These are phyloP conservation scores for Paramecium pentaurelia DNA, from an alignment of 73 alveolate genomes.

Conservation along the genomic window DNA sequence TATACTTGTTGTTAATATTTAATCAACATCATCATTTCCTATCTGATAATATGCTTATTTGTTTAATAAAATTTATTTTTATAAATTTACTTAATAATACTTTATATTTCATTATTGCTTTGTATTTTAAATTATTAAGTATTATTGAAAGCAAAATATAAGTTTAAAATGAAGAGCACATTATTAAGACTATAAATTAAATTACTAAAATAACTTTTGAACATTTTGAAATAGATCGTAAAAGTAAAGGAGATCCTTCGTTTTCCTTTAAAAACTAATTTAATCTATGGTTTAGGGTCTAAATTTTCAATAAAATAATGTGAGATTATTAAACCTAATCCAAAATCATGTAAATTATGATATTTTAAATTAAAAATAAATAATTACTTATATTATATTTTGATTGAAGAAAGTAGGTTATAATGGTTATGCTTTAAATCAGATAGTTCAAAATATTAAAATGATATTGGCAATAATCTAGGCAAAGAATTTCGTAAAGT, in stretches of 20 bases:
- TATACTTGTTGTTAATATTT: neutral
- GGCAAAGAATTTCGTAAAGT: neutral
- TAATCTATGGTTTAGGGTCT: conserved; percentile 33
- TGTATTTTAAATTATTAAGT: no score
- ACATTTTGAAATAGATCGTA: neutral
- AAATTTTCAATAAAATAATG: neutral
- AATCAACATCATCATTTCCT: neutral
- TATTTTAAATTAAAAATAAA: neutral
- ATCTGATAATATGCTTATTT: neutral
- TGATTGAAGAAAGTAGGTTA: neutral
- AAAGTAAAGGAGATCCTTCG: conserved; percentile 30
- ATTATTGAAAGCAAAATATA: no score
- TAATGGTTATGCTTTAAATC: neutral
- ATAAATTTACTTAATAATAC: no score
- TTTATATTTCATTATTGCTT: no score
- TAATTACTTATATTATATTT: neutral
- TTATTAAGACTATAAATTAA: no score
- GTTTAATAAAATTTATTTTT: no score
- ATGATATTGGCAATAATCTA: neutral
- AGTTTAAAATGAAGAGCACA: no score
- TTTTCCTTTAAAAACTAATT: neutral
- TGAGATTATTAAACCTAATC: conserved; percentile 51
- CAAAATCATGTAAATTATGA: conserved; percentile 20
- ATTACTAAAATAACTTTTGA: neutral
- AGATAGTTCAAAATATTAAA: neutral